These are phyloP conservation scores for Gossypium ekmanianum DNA, from an alignment of 345 rosid species.

Conservation along the genomic window DNA sequence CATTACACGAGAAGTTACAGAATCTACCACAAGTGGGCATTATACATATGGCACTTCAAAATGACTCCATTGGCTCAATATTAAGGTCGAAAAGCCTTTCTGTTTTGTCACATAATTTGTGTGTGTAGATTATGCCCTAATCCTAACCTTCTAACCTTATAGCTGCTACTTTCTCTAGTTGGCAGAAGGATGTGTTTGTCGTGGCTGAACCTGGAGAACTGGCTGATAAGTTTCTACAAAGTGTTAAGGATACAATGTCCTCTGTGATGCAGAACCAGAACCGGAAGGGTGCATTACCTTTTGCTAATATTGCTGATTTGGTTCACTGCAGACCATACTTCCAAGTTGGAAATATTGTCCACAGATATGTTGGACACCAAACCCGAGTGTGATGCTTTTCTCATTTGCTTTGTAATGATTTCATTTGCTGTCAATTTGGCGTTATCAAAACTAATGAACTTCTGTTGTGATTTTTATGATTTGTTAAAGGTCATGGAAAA, in stretches of 20 bases:
- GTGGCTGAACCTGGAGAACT: constrained; percentile 98
- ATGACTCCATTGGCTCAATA: constrained; percentile 73
- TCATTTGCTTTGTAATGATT: constrained; percentile 15
- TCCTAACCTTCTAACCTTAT: constrained; percentile 31
- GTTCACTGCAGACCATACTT: constrained; percentile 64
- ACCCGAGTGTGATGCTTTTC: constrained; percentile 54
- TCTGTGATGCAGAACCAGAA: constrained; percentile 50
- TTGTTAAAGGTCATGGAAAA: constrained; percentile 83
- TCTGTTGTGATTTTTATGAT: constrained; percentile 16
- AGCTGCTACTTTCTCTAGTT: constrained; percentile 42
- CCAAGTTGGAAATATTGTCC: constrained; percentile 82
- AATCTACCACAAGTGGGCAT: constrained; percentile 93
- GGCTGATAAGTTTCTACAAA: constrained; percentile 80
- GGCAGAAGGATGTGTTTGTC: constrained; percentile 97
- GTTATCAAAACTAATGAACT: neutral
- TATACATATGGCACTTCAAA: constrained; percentile 84
- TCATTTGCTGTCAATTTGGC: neutral
- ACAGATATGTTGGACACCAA: constrained; percentile 88
- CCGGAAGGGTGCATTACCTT: constrained; percentile 47
- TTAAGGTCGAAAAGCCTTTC: constrained; percentile 53
- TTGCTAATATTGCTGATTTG: constrained; percentile 71
- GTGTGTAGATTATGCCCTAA: constrained; percentile 17
- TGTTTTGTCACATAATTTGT: constrained; percentile 8
- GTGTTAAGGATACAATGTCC: constrained; percentile 70
- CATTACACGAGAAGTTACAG: constrained; percentile 86